Percentiles rank a stretch among this genome's conserved stretches.
These are phyloP conservation scores for Lepiota venenata DNA, from an alignment of 768 basidiomycete genomes.

Conservation along the genomic window DNA sequence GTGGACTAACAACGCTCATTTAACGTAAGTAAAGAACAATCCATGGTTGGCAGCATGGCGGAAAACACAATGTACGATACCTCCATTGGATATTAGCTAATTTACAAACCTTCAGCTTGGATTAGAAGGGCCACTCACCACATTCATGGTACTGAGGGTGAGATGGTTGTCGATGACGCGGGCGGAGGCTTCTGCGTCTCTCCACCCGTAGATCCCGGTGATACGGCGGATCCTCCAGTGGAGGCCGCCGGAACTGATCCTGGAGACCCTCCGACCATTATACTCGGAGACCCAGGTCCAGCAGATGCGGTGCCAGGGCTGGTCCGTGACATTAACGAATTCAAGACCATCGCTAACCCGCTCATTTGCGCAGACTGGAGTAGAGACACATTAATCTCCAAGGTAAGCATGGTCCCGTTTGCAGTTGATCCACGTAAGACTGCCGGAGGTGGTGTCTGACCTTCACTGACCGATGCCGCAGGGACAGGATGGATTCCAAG, in stretches of 20 bases:
- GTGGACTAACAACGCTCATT: no score
- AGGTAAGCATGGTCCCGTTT: constrained; percentile 66
- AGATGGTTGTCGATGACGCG: not conserved
- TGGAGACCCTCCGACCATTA: not conserved
- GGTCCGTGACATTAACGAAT: constrained; percentile 60
- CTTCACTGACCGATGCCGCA: constrained; percentile 47
- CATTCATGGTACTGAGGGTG: not conserved
- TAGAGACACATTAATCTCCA: constrained; percentile 77
- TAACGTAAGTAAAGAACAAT: no score
- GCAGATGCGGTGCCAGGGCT: constrained; percentile 14
- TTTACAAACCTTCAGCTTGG: not conserved
- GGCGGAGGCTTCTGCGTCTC: not conserved
- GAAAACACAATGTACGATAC: not conserved
- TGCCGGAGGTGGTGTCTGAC: constrained; percentile 70
- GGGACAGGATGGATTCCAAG: constrained; percentile 75
- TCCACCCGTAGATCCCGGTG: not conserved
- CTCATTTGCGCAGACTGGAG: constrained; percentile 77
- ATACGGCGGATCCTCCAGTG: not conserved
- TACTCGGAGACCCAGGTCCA: constrained; percentile 8
- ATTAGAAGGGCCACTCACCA: not conserved
- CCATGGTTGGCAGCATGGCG: no score
- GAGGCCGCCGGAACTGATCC: not conserved
- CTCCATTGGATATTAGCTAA: not conserved
- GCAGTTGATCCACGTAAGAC: constrained; percentile 68
- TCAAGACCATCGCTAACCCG: constrained; percentile 67